A percentile compares a stretch with the other conserved stretches of the same genome.
phyloP scores from a whole-genome alignment of 2,329 filamentous ascomycete species.

The Laburnicola sp. region DNA sequence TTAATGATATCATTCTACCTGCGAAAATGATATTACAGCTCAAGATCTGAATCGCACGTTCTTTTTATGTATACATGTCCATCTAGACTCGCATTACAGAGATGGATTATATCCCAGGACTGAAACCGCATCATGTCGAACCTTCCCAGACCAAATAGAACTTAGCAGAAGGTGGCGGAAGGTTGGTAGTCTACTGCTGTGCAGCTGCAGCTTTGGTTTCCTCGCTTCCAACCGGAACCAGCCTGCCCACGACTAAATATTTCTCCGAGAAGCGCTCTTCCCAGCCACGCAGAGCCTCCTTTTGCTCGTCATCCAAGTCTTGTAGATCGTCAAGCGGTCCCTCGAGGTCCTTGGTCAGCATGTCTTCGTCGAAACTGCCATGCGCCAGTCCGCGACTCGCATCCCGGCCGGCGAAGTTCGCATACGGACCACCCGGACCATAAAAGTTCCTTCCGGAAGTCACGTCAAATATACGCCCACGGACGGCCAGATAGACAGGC shows the following conservation, averaged over 20 bases:
- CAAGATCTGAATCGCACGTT: too few species aligned
- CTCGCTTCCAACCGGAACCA: constrained; percentile 68
- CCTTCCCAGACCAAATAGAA: neutral
- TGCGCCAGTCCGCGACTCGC: constrained; percentile 84
- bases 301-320: constrained; percentile 72
- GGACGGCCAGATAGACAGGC: constrained; percentile 89
- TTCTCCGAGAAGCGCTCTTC: constrained; percentile 92
- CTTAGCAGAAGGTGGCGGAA: neutral
- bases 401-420: constrained; percentile 93
- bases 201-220: constrained; percentile 51
- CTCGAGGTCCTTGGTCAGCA: constrained; percentile 89
- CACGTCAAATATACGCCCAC: constrained; percentile 90
- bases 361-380: constrained; percentile 91
- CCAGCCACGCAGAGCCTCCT: constrained; percentile 86
- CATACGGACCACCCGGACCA: constrained; percentile 90
- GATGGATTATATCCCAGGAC: neutral
- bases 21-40: too few species aligned
- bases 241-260: constrained; percentile 88
- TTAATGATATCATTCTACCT: too few species aligned
- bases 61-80: too few species aligned
- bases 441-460: constrained; percentile 88
- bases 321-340: constrained; percentile 77
- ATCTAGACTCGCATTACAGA: too few species aligned
- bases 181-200: constrained; percentile 11
- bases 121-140: neutral